Base-by-base conservation (phyloP, 257 asterid genomes). In the Salvia miltiorrhiza region DNA sequence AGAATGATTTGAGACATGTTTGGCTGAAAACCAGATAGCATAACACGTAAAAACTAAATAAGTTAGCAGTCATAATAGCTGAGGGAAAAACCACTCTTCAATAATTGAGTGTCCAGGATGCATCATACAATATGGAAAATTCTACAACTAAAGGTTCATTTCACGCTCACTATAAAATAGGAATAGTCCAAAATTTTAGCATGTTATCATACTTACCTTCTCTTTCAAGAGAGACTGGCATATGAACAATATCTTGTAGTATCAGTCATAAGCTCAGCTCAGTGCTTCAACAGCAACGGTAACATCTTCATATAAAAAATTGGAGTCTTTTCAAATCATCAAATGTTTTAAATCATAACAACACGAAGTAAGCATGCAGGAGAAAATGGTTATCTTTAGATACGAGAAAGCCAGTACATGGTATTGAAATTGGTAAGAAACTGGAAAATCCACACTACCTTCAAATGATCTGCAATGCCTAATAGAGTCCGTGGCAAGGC, bases 261-360 rank as follows among this genome's bases (percentile, higher is more conserved):
- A 30, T 48, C 45, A 63, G 48, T 68, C 73, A 54, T 20, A 69
- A 16, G 43, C 56, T 58, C 64, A 58, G 64, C 64, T 50, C 69
- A 66, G 78, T 57, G 71, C 80, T 70, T 78, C 74, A 67, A 70
- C 86, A 74, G 79, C 76, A 77, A 50, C 54, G n/a, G 19, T 39
- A 47, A 56, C 64, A 65, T 49, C 71, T 32, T 53, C 66, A 16
- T 45, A 39, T 41, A 54, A 57, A 62, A 12, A 63, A 14, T 10
- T 52, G 63, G 21, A 33, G 48, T 39, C 28, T 14, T 14, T 37
- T 59, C 41, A 57, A 11, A 47, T 37, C 37, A 35, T 47, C 55
- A 64, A 30, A 19, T 32, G 23, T 66, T 67, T 48, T 8, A 62
- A 3, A 23, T 14, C 19, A 48, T 23, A n/a, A 58, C 13, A 43